Base-by-base conservation (phyloP, 2,329 filamentous ascomycete species). In the Plenodomus biglobosus region DNA sequence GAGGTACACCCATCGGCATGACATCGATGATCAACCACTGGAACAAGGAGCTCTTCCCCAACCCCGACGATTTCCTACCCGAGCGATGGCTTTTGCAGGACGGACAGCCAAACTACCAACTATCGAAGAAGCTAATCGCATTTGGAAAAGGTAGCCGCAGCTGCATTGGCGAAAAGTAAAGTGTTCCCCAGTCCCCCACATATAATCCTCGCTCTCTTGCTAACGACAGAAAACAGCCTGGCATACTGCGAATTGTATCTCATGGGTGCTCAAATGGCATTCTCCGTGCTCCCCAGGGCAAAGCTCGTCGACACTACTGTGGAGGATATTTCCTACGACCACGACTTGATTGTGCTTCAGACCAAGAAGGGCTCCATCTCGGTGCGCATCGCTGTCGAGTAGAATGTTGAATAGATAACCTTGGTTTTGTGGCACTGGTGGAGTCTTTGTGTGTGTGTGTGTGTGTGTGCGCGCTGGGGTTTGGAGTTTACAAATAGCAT, bases 61-160 rank as follows among this genome's bases (percentile, higher is more conserved):
- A 61, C 19, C 59, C 68, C 0, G 48, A 61, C 16, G 54, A 59
- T 1, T 71, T 71, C 42, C 37, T 51, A 5, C 68, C 68, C 3
- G 64, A 71, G 44, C 57, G 71, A 10, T 74, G 70, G 71, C 52
- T 73, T 1, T 42, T 56, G 17, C 44, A 42, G 8, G 48, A 61
- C 21, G 56, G 52, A 8, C 48, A 54, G 32, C 56, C 52, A 17
- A 56, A 61, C 42, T 59, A 58, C 17, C 44, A 52, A 24, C 36
- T 63, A 15, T 50, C 56, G 42, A 62, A 61, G 44, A 62, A 61
- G 32, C 50, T 64, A 27, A 60, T 64, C 40, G 52, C 59, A 17
- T 64, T 64, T 40, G 57, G 56, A 22, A 69, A 66, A 34, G 67
- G 67, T 5, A 62, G 47, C 20, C 49, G 67, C 17, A 52, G 49